Percentiles rank a stretch among this genome's conserved stretches.
These are phyloP conservation scores for Penicillium freii DNA, from an alignment of 2,329 filamentous ascomycete genomes.

Conservation along the genomic window DNA sequence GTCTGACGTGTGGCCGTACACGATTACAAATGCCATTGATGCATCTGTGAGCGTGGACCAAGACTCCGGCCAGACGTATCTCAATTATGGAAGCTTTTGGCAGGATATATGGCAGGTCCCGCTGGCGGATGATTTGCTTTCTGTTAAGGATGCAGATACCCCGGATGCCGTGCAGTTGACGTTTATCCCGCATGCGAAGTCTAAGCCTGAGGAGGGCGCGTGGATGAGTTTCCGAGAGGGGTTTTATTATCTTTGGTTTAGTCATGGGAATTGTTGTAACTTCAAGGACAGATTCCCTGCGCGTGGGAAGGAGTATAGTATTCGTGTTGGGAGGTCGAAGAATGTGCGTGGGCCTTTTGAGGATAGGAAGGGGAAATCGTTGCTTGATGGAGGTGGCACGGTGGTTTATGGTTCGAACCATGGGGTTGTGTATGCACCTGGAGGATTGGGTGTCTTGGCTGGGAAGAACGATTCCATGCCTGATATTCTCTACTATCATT, in stretches of 20 bases:
- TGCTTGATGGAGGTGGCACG: conserved; percentile 36
- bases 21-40: conserved; percentile 40
- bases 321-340: conserved; percentile 38
- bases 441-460: conserved; percentile 36
- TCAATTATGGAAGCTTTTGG: conserved; percentile 40
- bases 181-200: conserved; percentile 17
- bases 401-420: conserved; percentile 41
- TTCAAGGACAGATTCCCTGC: conserved; percentile 29
- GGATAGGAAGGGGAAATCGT: conserved; percentile 28
- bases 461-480: conserved; percentile 19
- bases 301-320: conserved; percentile 36
- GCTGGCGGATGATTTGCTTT: conserved; percentile 31
- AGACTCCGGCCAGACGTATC: conserved; percentile 26
- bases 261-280: conserved; percentile 39
- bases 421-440: conserved; percentile 40
- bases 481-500: conserved; percentile 44
- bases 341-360: conserved; percentile 35
- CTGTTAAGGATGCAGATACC: conserved; percentile 21
- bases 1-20: conserved; percentile 33
- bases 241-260: conserved; percentile 44
- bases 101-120: conserved; percentile 38
- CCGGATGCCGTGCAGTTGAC: conserved; percentile 32
- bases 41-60: conserved; percentile 32
- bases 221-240: conserved; percentile 37
- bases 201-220: conserved; percentile 35